Evolutionary conservation across 2,329 filamentous ascomycete species (phyloP), one percentile per base, ranked within the genome.

Genomic region (Leptosphaerulina australis): DNA sequence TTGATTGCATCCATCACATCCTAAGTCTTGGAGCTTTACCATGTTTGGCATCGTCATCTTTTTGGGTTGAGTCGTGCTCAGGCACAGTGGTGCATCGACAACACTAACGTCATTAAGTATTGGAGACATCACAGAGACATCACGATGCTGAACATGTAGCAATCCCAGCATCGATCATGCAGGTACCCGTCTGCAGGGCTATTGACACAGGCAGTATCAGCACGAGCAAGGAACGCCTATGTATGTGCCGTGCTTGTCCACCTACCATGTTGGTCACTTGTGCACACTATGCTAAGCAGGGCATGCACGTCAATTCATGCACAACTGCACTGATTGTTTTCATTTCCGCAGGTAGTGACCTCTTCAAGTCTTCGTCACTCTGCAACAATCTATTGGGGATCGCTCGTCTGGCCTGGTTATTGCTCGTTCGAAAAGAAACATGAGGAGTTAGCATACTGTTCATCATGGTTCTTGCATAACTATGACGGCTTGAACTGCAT

Each of bases 81-180:
- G n/a, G n/a, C n/a, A n/a, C n/a, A n/a, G n/a, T 10, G 21, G 15
- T 22, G 46, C 39, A 29, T 40, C n/a, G 39, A 21, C 9, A 11
- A 8, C 5, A 22, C 37, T 17, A 20, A 24, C 7, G 35, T 3
- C n/a, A 29, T 38, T 17, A 22, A 20, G 39, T 22, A 11, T 43
- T 18, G n/a, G 7, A 9, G 24, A 18, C 29, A 11, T 43, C 25
- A 30, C 8, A 9, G 24, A 18, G 21, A 24, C 24, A 17, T 29
- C 21, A 9, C n/a, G 26, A 36, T n/a, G 33, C 31, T n/a, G 35
- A 22, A 10, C 43, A 26, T n/a, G 1, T n/a, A 18, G 15, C n/a
- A 30, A 51, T 31, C 48, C 48, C 41, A 51, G 48, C 48, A 45
- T 36, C 48, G 48, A 51, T 51, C 48, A 51, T 51, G 48, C 48